Evolutionary conservation across 2,329 filamentous ascomycete genomes (phyloP), one percentile per base, ranked within the genome.

Genomic region (Drechmeria coniospora): DNA sequence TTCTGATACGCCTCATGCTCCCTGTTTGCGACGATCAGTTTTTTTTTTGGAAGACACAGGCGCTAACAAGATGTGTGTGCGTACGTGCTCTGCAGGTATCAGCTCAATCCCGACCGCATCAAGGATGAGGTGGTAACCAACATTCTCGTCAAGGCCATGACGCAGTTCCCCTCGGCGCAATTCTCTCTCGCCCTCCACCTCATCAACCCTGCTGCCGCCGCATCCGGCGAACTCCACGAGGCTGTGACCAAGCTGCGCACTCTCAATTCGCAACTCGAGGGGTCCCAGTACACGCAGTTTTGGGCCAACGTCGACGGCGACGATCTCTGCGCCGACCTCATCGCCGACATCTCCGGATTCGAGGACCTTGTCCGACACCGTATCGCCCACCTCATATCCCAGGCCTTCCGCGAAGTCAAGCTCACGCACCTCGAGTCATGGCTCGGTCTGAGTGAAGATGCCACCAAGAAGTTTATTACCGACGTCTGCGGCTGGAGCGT

Each of bases 111-210:
- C 28, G 86, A 95, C 65, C 82, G 93, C 45, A 76, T 86, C 51
- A 87, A 90, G 65, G 81, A 93, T 51, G 90, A 98, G 59, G 83
- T 87, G 50, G 84, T 90, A 57, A 95, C 90, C 67, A 95, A 95
- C 70, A 80, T 95, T 62, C 83, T 98, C 54, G 86, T 92, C 66
- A 98, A 95, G 68, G 72, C 86, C 42, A 76, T 98, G 53, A 93
- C 87, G 43, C 81, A 93, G 61, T 98, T 98, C 68, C 90, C 90
- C 39, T 86, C 81, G 13, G 75, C 90, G 24, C 86, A 95, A 57
- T 98, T 95, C 74, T 78, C 76, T 45, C 82, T 95, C 46, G 79
- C 80, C 47, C 77, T 98, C 36, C 82, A 92, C 51, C 82, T 98
- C 40, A 84, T 98, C 49, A 83, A 84, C 38, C 79, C 87, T 25